A percentile compares a stretch with the other conserved stretches of the same genome.
phyloP scores from a whole-genome alignment of 768 basidiomycete species.

The Leucocoprinus sp. region DNA sequence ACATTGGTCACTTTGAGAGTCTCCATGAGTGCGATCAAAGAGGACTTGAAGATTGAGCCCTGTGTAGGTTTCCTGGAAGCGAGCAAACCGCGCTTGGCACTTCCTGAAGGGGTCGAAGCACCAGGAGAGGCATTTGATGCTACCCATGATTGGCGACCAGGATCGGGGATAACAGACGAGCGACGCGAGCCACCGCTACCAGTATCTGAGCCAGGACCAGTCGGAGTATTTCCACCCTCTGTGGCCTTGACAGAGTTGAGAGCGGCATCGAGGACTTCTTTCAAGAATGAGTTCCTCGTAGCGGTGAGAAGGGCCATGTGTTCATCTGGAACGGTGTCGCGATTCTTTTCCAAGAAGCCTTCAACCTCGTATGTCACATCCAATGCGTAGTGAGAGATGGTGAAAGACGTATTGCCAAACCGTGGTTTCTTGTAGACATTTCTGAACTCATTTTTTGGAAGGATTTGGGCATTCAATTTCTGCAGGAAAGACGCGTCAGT shows the following conservation, averaged over 20 bases:
- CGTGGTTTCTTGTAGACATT: slow-evolving; percentile 95
- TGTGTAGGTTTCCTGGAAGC: slow-evolving; percentile 89
- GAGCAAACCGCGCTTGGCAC: slow-evolving; percentile 57
- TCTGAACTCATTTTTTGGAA: slow-evolving; percentile 74
- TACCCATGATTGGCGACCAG: slow-evolving; percentile 69
- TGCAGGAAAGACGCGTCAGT: slow-evolving; percentile 89
- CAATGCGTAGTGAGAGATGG: slow-evolving; percentile 94
- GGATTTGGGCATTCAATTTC: slow-evolving; percentile 81
- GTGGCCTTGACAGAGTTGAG: slow-evolving; percentile 60
- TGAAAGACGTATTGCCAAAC: slow-evolving; percentile 97
- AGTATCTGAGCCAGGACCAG: slow-evolving; percentile 73
- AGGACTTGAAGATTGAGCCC: slow-evolving; percentile 97
- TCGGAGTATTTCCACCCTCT: slow-evolving; percentile 63
- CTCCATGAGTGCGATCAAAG: slow-evolving; percentile 90
- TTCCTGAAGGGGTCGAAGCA: slow-evolving; percentile 24
- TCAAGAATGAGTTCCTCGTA: slow-evolving; percentile 88
- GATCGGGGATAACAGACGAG: slow-evolving; percentile 81
- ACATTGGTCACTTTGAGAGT: slow-evolving; percentile 97
- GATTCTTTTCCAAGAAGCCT: slow-evolving; percentile 97
- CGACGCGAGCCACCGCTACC: slow-evolving; percentile 72
- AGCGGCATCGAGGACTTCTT: slow-evolving; percentile 90
- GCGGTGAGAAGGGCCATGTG: slow-evolving; percentile 82
- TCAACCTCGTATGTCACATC: slow-evolving; percentile 99
- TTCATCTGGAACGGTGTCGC: slow-evolving; percentile 98
- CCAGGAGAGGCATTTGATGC: slow-evolving; percentile 31